phyloP scores from a whole-genome alignment of 805 yeast genomes.

The Suhomyces kilbournensis region DNA sequence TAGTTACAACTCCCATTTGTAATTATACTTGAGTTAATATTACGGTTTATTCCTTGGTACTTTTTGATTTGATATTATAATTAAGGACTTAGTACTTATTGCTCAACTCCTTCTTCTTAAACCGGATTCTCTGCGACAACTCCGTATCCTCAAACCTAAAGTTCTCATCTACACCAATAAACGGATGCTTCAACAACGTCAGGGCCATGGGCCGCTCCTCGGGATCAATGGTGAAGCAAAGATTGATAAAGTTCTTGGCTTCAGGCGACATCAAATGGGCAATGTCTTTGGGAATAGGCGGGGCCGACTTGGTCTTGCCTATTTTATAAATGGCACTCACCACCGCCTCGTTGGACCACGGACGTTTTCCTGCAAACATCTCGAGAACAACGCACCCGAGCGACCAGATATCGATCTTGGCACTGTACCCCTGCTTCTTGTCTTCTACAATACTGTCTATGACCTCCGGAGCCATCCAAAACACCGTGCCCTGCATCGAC shows the following conservation, averaged over 20 bases:
- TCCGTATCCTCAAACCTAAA: conserved; percentile 55
- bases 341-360: conserved; percentile 95
- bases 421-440: conserved; percentile 87
- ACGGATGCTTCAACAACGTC: conserved; percentile 52
- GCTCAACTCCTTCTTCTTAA: conserved; percentile 17
- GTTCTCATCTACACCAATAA: conserved; percentile 38
- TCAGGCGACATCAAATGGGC: conserved; percentile 55
- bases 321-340: conserved; percentile 89
- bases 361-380: conserved; percentile 96
- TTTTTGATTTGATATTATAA: too few species aligned
- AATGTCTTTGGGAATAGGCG: conserved; percentile 94
- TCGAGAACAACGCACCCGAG: conserved; percentile 95
- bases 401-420: conserved; percentile 98
- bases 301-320: conserved; percentile 85
- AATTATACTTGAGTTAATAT: too few species aligned
- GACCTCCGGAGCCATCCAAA: conserved; percentile 99
- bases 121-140: conserved; percentile 52
- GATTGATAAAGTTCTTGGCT: conserved; percentile 69
- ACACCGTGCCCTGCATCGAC: conserved; percentile 98
- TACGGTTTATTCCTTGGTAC: too few species aligned
- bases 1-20: too few species aligned
- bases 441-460: conserved; percentile 76
- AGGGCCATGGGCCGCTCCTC: conserved; percentile 86
- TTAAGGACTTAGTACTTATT: not conserved
- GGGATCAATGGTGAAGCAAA: conserved; percentile 75